A percentile compares a stretch with the other conserved stretches of the same genome.
Evolutionary conservation across 108 stramenopile genomes (phyloP).

Genomic region (Nitzschia putrida): DNA sequence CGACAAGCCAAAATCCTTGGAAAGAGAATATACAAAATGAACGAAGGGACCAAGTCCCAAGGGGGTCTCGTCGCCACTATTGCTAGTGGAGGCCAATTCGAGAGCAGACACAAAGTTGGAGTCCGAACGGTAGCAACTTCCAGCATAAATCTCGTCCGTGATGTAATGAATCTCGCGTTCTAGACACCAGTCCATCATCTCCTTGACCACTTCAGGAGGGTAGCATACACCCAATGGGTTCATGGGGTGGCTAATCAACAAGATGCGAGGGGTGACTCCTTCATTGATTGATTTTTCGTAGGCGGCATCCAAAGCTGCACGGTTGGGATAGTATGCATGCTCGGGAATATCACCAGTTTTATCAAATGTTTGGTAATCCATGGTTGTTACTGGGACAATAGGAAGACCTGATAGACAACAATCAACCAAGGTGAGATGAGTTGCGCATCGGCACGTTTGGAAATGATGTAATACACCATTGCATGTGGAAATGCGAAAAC

Average conservation of each 20-base stretch:
- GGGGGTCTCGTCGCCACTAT: not conserved
- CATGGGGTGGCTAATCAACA: constrained; percentile 81
- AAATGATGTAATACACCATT: no score
- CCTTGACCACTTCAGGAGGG: constrained; percentile 66
- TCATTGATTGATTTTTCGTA: constrained; percentile 43
- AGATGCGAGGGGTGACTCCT: constrained; percentile 56
- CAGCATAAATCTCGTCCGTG: constrained; percentile 89
- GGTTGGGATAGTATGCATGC: constrained; percentile 69
- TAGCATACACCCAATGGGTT: constrained; percentile 85
- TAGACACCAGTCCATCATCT: constrained; percentile 80
- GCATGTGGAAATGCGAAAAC: no score
- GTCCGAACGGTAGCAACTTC: constrained; percentile 57
- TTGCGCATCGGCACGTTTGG: no score
- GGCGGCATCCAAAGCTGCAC: constrained; percentile 60
- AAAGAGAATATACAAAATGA: constrained; percentile 82
- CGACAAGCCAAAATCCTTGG: constrained; percentile 87
- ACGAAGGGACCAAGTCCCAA: constrained; percentile 74
- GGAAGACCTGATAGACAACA: constrained; percentile 35
- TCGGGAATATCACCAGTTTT: constrained; percentile 30
- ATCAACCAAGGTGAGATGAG: no score
- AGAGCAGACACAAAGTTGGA: constrained; percentile 65
- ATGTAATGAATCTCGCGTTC: constrained; percentile 78
- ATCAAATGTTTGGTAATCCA: constrained; percentile 41
- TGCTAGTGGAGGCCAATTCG: constrained; percentile 48
- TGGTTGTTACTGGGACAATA: constrained; percentile 70